Base-by-base conservation (phyloP, 116 monocot species). In the Papilionanthe hybrid region DNA sequence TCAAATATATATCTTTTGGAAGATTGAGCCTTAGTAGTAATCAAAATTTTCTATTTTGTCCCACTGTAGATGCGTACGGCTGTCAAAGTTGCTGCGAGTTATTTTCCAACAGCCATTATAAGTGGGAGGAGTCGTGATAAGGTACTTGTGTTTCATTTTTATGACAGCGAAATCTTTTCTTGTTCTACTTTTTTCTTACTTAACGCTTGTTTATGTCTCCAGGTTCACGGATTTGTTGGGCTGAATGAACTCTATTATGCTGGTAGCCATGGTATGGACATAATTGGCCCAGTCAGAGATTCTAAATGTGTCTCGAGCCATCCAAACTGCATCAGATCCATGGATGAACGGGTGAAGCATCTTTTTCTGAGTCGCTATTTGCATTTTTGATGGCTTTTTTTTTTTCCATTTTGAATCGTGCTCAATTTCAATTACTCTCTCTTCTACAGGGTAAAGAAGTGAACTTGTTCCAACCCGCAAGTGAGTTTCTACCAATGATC, bases 191-290 rank as follows among this genome's bases (percentile, higher is more conserved):
- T 6, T 44, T 20, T 73, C 17, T 71, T 37, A 29, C 37, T 37
- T 37, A 37, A 37, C 11, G 17, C 15, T 57, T 3, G 37, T 9
- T 50, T 30, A 13, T 30, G 37, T 56, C 79, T 85, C 17, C 86
- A 94, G 98, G 98, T 99, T 17, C 93, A 81, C 77, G 94, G 86
- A 72, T 99, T 99, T 79, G 87, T 98, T 68, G 90, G 90, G 78
- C 84, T 98, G 56, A 78, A 83, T 49, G 98, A 98, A 78, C 88
- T 94, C 27, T 83, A 91, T 86, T 98, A 98, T 85, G 98, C 98
- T 77, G 98, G 98, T 72, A 94, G 98, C 80, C 98, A 98, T 92
- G 98, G 98, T 72, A 98, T 98, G 98, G 98, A 99, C 86, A 99
- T 99, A 83, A 89, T 94, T 87, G 89, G 91, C 60, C 98, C 94